Evolutionary conservation across 495 filamentous ascomycete species (phyloP), one percentile per base, ranked within the genome.

Genomic region (Podospora pseudocomata): DNA sequence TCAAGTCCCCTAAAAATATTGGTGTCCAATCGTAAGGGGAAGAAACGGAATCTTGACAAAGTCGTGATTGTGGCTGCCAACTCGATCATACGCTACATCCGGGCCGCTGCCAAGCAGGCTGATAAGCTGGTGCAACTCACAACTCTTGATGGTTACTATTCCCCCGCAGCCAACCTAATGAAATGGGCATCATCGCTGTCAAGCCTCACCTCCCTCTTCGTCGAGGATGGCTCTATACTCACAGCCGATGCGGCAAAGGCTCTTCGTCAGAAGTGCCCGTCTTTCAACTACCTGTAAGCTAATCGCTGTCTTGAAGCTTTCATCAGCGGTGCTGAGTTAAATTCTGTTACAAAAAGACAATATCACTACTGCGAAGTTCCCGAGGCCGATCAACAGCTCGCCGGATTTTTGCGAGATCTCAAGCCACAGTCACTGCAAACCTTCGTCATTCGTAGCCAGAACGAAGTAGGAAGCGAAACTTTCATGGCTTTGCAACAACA

Each of bases 401-500:
- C 87, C 3, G 75, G 77, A 19, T 89, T 92, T 67, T 81, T 93
- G 26, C 75, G 74, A 32, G 79, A 80, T 2, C 77, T 93, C 15
- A 81, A 71, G 7, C 82, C 84, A 0, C 83, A 92, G 65, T 86
- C 84, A 5, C 75, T 94, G 68, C 69, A 81, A 64, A 83, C 81
- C 11, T 88, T 93, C 70, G 81, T 86, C 60, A 80, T 88, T 23
- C 78, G 87, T 56, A 84, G 85, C 69, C 71, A 76, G 23, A 82
- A 83, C 49, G 74, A 78, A 4, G 79, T 90, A 49, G 84, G 82
- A 5, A 71, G 77, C 4, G 80, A 87, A 58, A 86, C 86, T 5
- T 85, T 90, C 56, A 75, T 81, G 56, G 86, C 87, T 3, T 68
- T 94, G n/a, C 83, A 80, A 60, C 71, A 73, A 23, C 91, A 93